Conservation (phyloP, 106 monocot genomes). For the Acorus gramineus region DNA sequence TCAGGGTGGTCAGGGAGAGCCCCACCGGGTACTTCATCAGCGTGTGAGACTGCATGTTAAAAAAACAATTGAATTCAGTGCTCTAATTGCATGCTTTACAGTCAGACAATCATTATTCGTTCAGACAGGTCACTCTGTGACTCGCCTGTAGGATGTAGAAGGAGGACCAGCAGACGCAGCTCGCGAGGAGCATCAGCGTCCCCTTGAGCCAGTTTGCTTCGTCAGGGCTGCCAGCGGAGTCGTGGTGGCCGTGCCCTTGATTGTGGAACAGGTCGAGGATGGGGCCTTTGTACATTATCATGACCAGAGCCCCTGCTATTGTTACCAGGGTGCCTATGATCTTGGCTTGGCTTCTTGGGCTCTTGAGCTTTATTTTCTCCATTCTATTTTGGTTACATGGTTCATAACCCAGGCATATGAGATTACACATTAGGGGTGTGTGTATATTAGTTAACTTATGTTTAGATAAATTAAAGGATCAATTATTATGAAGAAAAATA, state of each 20-base stretch:
- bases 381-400: conserved; percentile 16
- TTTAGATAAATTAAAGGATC: too few species aligned
- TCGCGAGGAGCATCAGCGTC: conserved; percentile 36
- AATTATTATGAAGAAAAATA: too few species aligned
- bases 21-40: conserved; percentile 7
- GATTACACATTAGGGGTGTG: background rate
- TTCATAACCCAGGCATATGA: background rate
- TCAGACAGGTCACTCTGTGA: background rate
- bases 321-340: conserved; percentile 52
- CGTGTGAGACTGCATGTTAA: background rate
- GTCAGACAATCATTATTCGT: too few species aligned
- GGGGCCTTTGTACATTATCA: conserved; percentile 72
- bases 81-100: too few species aligned
- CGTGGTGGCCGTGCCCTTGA: conserved; percentile 16
- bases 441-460: too few species aligned
- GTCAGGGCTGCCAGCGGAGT: background rate
- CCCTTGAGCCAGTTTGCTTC: conserved; percentile 37
- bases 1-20: conserved; percentile 12
- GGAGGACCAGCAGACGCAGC: conserved; percentile 46
- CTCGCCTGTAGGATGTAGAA: conserved; percentile 66
- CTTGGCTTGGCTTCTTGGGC: conserved; percentile 48
- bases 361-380: conserved; percentile 46
- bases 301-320: conserved; percentile 52
- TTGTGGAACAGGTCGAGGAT: conserved; percentile 40
- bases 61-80: too few species aligned